Conservation (phyloP, 257 asterid species). For the Solanum pennellii region DNA sequence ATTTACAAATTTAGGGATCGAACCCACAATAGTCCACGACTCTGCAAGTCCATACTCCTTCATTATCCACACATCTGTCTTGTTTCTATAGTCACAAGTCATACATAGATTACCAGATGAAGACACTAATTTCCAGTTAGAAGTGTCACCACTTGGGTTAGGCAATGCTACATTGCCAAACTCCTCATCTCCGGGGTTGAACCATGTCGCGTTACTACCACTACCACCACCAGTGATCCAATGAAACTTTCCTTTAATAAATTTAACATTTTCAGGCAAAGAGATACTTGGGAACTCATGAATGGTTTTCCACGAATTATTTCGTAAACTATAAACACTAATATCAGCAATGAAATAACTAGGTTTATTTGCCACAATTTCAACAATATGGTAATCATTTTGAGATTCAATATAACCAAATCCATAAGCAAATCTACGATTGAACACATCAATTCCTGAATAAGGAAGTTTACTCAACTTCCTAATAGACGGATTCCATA, state of each 20-base stretch:
- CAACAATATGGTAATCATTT: constrained; percentile 24
- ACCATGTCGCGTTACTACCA: not conserved
- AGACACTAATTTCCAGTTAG: not conserved
- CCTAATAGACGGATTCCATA: constrained; percentile 40
- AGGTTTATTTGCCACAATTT: not conserved
- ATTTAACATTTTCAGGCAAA: not conserved
- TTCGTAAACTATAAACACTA: constrained; percentile 11
- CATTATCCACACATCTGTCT: not conserved
- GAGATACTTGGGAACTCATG: not conserved
- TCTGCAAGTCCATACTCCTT: not conserved
- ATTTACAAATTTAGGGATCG: not conserved
- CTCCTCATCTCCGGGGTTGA: not conserved
- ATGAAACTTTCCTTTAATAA: constrained; percentile 9
- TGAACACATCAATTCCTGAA: not conserved
- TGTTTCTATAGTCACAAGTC: not conserved
- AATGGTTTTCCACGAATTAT: constrained; percentile 9
- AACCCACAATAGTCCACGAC: not conserved
- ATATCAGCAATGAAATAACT: not conserved
- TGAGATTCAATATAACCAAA: constrained; percentile 27
- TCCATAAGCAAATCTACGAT: constrained; percentile 6
- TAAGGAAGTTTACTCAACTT: constrained; percentile 21
- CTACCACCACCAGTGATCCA: constrained; percentile 1
- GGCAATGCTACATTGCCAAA: not conserved
- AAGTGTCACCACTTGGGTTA: not conserved
- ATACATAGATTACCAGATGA: not conserved